Evolutionary conservation across 176 grass and related monocot species (phyloP).

Genomic region (Poa annua): DNA sequence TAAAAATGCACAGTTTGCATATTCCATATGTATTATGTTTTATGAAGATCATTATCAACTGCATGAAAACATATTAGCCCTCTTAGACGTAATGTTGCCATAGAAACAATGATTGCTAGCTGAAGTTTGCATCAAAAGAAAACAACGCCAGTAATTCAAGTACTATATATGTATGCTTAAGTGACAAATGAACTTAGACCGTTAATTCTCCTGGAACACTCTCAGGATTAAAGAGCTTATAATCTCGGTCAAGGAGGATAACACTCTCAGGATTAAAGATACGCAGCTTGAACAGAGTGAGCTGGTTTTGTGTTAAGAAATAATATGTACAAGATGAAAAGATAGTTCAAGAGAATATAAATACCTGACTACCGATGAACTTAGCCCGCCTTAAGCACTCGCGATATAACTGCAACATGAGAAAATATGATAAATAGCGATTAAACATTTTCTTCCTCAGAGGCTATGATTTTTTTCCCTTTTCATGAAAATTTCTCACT

Average conservation of each 20-base stretch:
- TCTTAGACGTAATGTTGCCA: neutral
- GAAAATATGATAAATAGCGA: constrained; percentile 21
- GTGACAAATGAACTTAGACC: neutral
- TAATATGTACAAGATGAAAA: neutral
- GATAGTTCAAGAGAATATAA: neutral
- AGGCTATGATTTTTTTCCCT: neutral
- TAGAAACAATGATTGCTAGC: neutral
- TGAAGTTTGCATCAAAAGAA: neutral
- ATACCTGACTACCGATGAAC: constrained; percentile 72
- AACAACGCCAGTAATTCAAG: neutral
- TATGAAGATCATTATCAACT: neutral
- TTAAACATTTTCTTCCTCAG: neutral
- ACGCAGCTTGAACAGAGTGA: neutral
- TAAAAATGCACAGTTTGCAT: neutral
- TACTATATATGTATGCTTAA: neutral
- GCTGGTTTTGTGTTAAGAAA: constrained; percentile 20
- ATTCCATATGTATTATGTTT: neutral
- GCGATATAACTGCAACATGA: constrained; percentile 48
- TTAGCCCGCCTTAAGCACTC: constrained; percentile 74
- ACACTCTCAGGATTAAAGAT: neutral
- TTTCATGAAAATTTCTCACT: neutral
- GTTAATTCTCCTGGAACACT: neutral
- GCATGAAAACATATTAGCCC: neutral
- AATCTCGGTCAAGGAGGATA: too few species aligned
- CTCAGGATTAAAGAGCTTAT: too few species aligned